Base-by-base conservation (phyloP, 306 rosid species). In the Ammopiptanthus mongolicus region DNA sequence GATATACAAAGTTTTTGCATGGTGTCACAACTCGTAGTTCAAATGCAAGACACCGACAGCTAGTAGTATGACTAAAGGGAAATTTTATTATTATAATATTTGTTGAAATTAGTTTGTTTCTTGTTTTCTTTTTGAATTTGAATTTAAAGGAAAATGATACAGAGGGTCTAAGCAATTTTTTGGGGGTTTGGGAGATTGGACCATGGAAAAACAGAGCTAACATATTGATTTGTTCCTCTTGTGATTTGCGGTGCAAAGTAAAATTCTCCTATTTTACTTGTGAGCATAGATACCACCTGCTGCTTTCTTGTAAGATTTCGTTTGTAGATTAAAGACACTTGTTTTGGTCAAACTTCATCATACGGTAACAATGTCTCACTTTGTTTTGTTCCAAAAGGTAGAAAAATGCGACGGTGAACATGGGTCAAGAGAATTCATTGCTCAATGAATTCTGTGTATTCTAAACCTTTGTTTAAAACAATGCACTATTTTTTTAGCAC, bases 1-100 rank as follows among this genome's bases (percentile, higher is more conserved):
- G 98, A 80, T 91, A 82, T 50, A 87, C 97, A 58, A 95, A 88
- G 87, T 91, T 87, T 81, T 87, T 95, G 83, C 98, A 95, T 52
- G 98, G 98, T 42, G 88, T 95, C 69, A 95, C 96, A 18, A 25
- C 90, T 69, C 96, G 96, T 25, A 83, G 75, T 77, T 82, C 97
- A 39, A 86, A 80, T 75, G 77, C 93, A 60, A 88, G 97, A 90
- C 89, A 74, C 44, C 83, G 88, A 71, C 85, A 71, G 81, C 75
- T 69, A 86, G 76, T n/a, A n/a, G n/a, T 63, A 74, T 76, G 65
- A 81, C 39, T 5, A 52, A 44, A 78, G 76, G 74, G 60, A 61
- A 56, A 62, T 46, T 39, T 73, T 39, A 34, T 28, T 33, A 48
- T 59, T 22, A 65, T 21, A 53, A 23, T 67, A 65, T 48, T 76